These are phyloP conservation scores for Aphanomyces cochlioides DNA, from an alignment of 352 stramenopile species.

Conservation along the genomic window DNA sequence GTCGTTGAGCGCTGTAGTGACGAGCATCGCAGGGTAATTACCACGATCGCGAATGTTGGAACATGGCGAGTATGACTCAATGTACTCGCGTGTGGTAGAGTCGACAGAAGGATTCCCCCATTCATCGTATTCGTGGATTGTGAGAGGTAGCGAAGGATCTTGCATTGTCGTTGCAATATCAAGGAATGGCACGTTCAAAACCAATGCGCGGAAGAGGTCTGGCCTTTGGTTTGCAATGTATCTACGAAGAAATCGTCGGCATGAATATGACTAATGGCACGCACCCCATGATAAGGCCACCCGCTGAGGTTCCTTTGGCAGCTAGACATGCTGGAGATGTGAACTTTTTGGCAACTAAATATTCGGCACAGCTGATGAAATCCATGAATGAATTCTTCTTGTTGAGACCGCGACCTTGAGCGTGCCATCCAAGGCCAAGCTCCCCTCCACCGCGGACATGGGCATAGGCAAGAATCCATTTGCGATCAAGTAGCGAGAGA, in stretches of 20 bases:
- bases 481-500: constrained; percentile 76
- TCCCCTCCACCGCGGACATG: constrained; percentile 88
- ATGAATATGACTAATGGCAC: not conserved
- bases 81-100: constrained; percentile 52
- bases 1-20: constrained; percentile 81
- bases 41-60: constrained; percentile 53
- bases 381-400: constrained; percentile 88
- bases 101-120: constrained; percentile 72
- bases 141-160: constrained; percentile 79
- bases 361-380: constrained; percentile 61
- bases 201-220: constrained; percentile 63
- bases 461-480: constrained; percentile 86
- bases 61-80: constrained; percentile 75
- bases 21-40: constrained; percentile 72
- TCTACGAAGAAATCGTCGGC: not conserved
- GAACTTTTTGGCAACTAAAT: constrained; percentile 58
- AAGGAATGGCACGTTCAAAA: constrained; percentile 88
- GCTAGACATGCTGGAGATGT: constrained; percentile 61
- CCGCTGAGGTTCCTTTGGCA: constrained; percentile 79
- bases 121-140: constrained; percentile 90
- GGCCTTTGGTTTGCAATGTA: constrained; percentile 81
- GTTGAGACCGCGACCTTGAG: constrained; percentile 62
- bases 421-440: constrained; percentile 83
- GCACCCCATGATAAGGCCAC: constrained; percentile 76
- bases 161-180: constrained; percentile 86